Evolutionary conservation across 106 monocot species (phyloP).

Genomic region (Acanthochlamys bracteata): DNA sequence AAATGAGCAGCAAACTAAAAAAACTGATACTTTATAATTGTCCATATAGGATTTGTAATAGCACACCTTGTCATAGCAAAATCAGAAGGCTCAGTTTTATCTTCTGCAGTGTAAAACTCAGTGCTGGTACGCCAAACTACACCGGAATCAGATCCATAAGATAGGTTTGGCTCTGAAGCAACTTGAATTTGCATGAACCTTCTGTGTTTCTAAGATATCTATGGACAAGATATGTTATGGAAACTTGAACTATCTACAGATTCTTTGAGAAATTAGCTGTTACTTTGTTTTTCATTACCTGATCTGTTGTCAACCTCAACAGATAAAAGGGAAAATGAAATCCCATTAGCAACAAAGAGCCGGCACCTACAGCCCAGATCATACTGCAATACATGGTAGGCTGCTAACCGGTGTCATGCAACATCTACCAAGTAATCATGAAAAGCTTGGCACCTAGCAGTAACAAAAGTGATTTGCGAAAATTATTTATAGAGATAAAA

Average conservation of each 20-base stretch:
- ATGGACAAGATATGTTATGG: not conserved
- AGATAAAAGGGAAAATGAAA: constrained; percentile 71
- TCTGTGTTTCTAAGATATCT: constrained; percentile 6
- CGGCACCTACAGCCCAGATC: constrained; percentile 57
- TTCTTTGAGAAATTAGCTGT: not conserved
- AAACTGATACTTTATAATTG: not conserved
- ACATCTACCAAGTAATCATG: constrained; percentile 87
- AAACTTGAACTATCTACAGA: not conserved
- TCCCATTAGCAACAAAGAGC: constrained; percentile 94
- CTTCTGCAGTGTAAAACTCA: constrained; percentile 25
- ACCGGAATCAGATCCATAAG: constrained; percentile 89
- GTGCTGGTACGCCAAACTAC: constrained; percentile 53
- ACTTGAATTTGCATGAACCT: constrained; percentile 6
- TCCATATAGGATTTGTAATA: not conserved
- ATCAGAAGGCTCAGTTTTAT: constrained; percentile 22
- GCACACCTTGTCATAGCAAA: constrained; percentile 89
- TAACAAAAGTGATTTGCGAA: not conserved
- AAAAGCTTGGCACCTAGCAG: constrained; percentile 84
- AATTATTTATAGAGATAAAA: not conserved
- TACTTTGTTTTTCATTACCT: constrained; percentile 19
- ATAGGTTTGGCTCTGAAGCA: constrained; percentile 54
- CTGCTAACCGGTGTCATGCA: constrained; percentile 72
- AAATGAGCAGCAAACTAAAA: not conserved
- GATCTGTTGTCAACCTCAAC: constrained; percentile 16
- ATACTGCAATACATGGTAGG: constrained; percentile 89